Evolutionary conservation across 768 basidiomycete species (phyloP).

Genomic region (Trametes maxima): DNA sequence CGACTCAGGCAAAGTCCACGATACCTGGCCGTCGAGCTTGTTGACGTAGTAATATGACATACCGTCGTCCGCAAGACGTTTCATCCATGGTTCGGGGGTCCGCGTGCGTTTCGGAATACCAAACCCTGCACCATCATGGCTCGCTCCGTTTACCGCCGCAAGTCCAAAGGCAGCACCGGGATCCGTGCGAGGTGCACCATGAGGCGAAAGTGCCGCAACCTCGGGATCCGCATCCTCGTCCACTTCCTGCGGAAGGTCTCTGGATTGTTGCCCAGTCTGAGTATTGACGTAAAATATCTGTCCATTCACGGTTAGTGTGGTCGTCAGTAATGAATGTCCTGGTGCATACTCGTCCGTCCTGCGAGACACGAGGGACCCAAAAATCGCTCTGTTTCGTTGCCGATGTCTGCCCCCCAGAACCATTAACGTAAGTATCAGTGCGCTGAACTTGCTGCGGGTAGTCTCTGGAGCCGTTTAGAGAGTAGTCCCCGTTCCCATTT

Average conservation of each 20-base stretch:
- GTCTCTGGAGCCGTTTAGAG: slow-evolving; percentile 45
- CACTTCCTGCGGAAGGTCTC: slow-evolving; percentile 78
- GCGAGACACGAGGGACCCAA: slow-evolving; percentile 88
- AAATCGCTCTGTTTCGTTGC: slow-evolving; percentile 65
- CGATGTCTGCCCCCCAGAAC: slow-evolving; percentile 27
- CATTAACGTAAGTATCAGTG: slow-evolving; percentile 10
- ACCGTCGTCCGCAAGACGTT: slow-evolving; percentile 80
- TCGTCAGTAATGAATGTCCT: neutral
- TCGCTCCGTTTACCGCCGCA: slow-evolving; percentile 31
- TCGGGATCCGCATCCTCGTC: slow-evolving; percentile 71
- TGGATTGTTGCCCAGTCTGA: slow-evolving; percentile 77
- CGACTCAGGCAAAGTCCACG: slow-evolving; percentile 51
- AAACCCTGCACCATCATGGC: slow-evolving; percentile 49
- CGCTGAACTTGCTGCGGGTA: slow-evolving; percentile 29
- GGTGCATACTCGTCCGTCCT: slow-evolving; percentile 74
- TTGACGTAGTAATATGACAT: slow-evolving; percentile 81
- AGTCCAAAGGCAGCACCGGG: slow-evolving; percentile 55
- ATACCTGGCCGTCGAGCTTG: slow-evolving; percentile 63
- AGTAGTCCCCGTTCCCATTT: slow-evolving; percentile 44
- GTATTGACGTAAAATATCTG: slow-evolving; percentile 97
- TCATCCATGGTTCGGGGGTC: slow-evolving; percentile 83
- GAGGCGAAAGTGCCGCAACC: slow-evolving; percentile 59
- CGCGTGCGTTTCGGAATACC: slow-evolving; percentile 59
- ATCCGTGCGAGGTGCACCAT: slow-evolving; percentile 55
- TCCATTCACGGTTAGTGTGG: neutral